These are phyloP conservation scores for Metschnikowia gelsemii DNA, from an alignment of 805 yeast species.

Conservation along the genomic window DNA sequence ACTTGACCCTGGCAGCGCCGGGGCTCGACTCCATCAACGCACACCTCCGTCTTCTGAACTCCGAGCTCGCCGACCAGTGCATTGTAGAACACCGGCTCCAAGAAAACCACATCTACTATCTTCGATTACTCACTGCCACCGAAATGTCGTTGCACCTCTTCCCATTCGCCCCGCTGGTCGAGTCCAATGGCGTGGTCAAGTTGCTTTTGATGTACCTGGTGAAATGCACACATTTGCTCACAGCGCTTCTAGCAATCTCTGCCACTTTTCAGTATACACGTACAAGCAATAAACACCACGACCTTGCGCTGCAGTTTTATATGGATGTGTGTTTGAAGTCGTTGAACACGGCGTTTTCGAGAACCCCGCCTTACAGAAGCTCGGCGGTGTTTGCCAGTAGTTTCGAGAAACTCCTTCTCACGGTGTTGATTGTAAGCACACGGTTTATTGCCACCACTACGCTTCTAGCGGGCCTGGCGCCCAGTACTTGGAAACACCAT, in stretches of 20 bases:
- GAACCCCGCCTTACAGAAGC: no score
- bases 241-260: slow-evolving; percentile 26
- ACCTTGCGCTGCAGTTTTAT: slow-evolving; percentile 22
- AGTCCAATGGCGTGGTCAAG: slow-evolving; percentile 34
- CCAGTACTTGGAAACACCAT: slow-evolving; percentile 27
- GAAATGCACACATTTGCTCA: slow-evolving; percentile 24
- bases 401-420: slow-evolving; percentile 27
- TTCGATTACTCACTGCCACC: slow-evolving; percentile 29
- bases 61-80: slow-evolving; percentile 28
- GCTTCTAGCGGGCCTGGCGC: slow-evolving; percentile 11
- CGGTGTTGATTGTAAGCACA: slow-evolving; percentile 27
- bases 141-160: slow-evolving; percentile 33
- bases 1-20: slow-evolving; percentile 1
- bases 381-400: slow-evolving; percentile 16
- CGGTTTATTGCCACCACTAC: slow-evolving; percentile 25
- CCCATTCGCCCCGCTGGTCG: slow-evolving; percentile 39
- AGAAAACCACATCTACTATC: slow-evolving; percentile 34
- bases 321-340: slow-evolving; percentile 23
- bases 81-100: slow-evolving; percentile 25
- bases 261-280: slow-evolving; percentile 30
- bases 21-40: slow-evolving; percentile 10
- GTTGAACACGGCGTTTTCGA: slow-evolving; percentile 15
- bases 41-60: slow-evolving; percentile 20
- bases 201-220: slow-evolving; percentile 24
- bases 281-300: slow-evolving; percentile 24